Conservation (phyloP, 2,329 filamentous ascomycete genomes). For the Claviceps humidiphila region DNA sequence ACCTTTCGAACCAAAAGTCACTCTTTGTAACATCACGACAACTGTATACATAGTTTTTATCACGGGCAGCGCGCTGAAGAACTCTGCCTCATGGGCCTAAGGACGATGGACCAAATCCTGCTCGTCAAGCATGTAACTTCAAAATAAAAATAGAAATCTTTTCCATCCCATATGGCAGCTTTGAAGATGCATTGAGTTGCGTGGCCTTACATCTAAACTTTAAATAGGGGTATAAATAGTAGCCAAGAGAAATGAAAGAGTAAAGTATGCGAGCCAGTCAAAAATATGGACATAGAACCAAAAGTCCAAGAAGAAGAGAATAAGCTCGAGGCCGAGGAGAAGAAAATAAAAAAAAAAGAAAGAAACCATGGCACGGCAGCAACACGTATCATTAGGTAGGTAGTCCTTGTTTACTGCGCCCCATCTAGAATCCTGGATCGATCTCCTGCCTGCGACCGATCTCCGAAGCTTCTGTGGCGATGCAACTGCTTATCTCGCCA, state of each 20-base stretch:
- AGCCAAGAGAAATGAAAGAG: background rate
- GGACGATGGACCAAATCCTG: background rate
- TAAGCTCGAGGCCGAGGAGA: background rate
- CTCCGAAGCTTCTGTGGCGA: background rate
- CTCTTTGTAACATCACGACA: no score
- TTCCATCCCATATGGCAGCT: background rate
- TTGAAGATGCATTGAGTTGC: background rate
- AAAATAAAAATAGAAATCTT: background rate
- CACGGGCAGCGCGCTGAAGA: background rate
- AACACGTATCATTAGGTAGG: background rate
- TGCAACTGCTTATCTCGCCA: background rate
- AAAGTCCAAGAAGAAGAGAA: background rate
- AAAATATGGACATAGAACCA: background rate
- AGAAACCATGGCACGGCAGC: background rate
- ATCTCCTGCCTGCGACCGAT: background rate
- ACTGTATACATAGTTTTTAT: no score
- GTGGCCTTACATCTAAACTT: background rate
- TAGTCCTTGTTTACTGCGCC: no score
- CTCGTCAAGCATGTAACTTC: background rate
- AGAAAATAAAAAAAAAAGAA: background rate
- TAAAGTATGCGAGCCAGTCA: no score
- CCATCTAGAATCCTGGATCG: background rate
- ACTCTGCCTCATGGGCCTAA: background rate
- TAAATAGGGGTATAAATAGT: slow-evolving; percentile 9
- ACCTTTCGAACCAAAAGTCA: no score